Evolutionary conservation across 441 rosid species (phyloP), one percentile per base, ranked within the genome.

Genomic region (Syzygium syzygioides): DNA sequence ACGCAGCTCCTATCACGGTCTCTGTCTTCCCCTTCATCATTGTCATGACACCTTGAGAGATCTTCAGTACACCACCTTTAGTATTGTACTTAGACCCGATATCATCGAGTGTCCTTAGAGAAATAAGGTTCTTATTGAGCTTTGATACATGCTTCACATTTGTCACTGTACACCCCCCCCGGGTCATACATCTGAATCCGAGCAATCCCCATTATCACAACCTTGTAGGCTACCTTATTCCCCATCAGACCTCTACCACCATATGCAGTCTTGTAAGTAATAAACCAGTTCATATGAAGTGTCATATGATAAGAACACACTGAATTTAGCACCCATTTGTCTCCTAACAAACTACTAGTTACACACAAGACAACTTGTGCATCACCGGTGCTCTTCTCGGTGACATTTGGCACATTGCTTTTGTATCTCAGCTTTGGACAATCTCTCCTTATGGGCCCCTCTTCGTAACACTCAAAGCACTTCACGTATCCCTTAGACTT

Each of bases 91-190:
- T 57, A 57, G 2, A 25, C 28, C 3, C 0, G 0, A 23, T 23
- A 18, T 2, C 60, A 57, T 25, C 2, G 28, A 9, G 60, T 57
- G 28, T 9, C 25, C 6, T 11, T 57, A 57, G 28, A 57, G 60
- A 57, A 57, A 23, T 57, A 18, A 25, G n/a, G 25, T 57, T 57
- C 3, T 25, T 57, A 12, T 23, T 56, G 4, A 57, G 60, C n/a
- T 57, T 0, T 0, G 14, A 5, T 57, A 0, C n/a, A 57, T 57
- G 28, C 1, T 19, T 17, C 56, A 54, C 20, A 0, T 54, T 2
- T 2, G 6, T 56, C 60, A 57, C 45, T 41, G 5, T 41, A 41
- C 45, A 5, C 45, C 6, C 45, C 45, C 8, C 6, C 45, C 45
- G 8, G 0, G 5, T 41, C 45, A 3, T 57, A 28, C 5, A 57